Base-by-base conservation (phyloP, 257 asterid genomes). In the Salvia splendens region DNA sequence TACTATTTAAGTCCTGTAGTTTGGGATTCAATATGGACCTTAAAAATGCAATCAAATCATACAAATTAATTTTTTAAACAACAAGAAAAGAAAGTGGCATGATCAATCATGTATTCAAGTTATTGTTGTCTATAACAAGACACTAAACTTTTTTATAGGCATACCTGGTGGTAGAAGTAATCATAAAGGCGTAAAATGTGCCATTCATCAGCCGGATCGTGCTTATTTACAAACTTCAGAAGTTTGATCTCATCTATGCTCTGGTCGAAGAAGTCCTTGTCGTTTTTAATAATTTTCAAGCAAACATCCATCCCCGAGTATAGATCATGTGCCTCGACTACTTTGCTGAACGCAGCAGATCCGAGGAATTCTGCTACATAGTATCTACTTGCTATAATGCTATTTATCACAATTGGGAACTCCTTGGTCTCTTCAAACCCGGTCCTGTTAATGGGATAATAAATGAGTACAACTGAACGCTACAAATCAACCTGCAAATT, bases 311-410 rank as follows among this genome's bases (percentile, higher is more conserved):
- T 69, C 54, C 96, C 97, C 7, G 79, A 68, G 73, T 78, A 76
- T 59, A 90, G 88, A 82, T 94, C 99, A 12, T 79, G 96, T 2
- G 97, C 99, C 78, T 85, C 97, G 65, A 92, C 81, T 41, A 94
- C 99, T 77, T 89, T 93, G 77, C 99, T 90, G 87, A 93, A 93
- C 36, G 97, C 97, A 1, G 97, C 99, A 24, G 99, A 90, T 56
- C 99, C 99, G 8, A 94, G 82, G 76, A 77, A 88, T 47, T 94
- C 99, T 0, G 91, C 87, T 32, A 94, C 85, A 63, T 79, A 84
- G 67, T 94, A 94, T 79, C 99, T 73, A 46, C 91, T 82, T 0
- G 95, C 96, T 59, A 94, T 85, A 55, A 91, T 82, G 69, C 84
- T 83, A 67, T 82, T 85, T 45, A 91, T 75, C 68, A 94, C 84